Evolutionary conservation across 1,139 yeast genomes (phyloP), one percentile per base, ranked within the genome.

Genomic region (Diutina neorugosa): DNA sequence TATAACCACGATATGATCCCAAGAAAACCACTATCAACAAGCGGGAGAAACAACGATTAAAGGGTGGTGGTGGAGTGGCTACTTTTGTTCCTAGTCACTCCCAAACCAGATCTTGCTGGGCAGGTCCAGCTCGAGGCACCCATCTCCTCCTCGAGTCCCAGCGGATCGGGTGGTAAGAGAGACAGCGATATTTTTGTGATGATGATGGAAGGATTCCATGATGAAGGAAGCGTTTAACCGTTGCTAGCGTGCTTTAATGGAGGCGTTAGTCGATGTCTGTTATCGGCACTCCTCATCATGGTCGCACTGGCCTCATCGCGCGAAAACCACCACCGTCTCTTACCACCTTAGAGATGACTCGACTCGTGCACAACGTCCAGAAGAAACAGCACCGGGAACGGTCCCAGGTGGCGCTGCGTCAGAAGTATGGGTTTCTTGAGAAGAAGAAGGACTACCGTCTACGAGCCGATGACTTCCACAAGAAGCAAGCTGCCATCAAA

Each of bases 331-430:
- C 50, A 46, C 50, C 27, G 41, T 46, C 50, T 46, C 21, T 27
- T 46, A 46, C 50, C 31, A 25, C 50, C 40, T 43, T 43, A 12
- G 25, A 23, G 25, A 46, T 46, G 50, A n/a, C 50, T 12, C 37
- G 50, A 14, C 70, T 86, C 51, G 93, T 86, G 19, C 97, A 90
- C 67, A 86, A 87, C 65, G 83, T 91, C 37, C 97, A 93, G 69
- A 93, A 93, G 73, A 93, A 89, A 63, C 98, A 93, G 74, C 98
- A 93, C 63, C 75, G 90, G 59, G 98, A 93, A 71, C 81, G 98
- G 63, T 80, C 96, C 9, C 98, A 93, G 68, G 85, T 90, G 2
- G 73, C 73, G 51, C 83, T 81, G 52, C 77, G 98, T 56, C 75
- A 81, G 61, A 79, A 78, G 63, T 83, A 77, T 68, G 98, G 98